These are phyloP conservation scores for Pleomassaria siparia DNA, from an alignment of 2,329 filamentous ascomycete species.

Conservation along the genomic window DNA sequence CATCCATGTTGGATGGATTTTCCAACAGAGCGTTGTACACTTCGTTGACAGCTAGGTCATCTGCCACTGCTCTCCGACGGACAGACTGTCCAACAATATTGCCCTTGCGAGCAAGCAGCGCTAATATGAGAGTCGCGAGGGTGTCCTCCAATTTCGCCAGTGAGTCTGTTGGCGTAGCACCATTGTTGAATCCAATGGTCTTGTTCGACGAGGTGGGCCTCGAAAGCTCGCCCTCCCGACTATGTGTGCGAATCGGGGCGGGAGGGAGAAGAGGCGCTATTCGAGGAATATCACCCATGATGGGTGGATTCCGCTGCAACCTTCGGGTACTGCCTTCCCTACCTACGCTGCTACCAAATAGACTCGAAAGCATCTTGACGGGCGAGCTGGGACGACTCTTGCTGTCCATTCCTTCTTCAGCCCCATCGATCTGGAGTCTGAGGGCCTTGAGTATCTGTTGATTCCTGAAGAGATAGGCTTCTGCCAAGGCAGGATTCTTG, in stretches of 20 bases:
- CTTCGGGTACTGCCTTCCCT: slow-evolving; percentile 42
- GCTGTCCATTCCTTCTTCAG: slow-evolving; percentile 51
- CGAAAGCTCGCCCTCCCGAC: slow-evolving; percentile 36
- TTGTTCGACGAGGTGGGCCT: slow-evolving; percentile 38
- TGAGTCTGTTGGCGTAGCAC: slow-evolving; percentile 26
- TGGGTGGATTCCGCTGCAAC: slow-evolving; percentile 36
- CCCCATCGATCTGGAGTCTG: slow-evolving; percentile 62
- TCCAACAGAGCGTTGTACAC: slow-evolving; percentile 88
- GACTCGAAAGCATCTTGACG: slow-evolving; percentile 83
- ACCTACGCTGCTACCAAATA: slow-evolving; percentile 65
- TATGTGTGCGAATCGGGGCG: slow-evolving; percentile 40
- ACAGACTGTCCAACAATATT: slow-evolving; percentile 80
- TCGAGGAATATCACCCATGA: slow-evolving; percentile 39
- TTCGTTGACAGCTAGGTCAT: slow-evolving; percentile 82
- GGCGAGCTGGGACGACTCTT: slow-evolving; percentile 80
- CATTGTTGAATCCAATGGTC: slow-evolving; percentile 30
- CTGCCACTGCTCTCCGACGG: slow-evolving; percentile 67
- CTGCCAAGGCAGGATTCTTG: slow-evolving; percentile 64
- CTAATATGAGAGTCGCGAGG: slow-evolving; percentile 78
- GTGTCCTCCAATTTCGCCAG: slow-evolving; percentile 79
- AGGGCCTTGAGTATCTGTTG: slow-evolving; percentile 74
- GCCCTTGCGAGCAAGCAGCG: slow-evolving; percentile 81
- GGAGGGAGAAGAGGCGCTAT: slow-evolving; percentile 37
- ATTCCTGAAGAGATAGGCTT: slow-evolving; percentile 74
- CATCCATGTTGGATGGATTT: slow-evolving; percentile 75